Evolutionary conservation across 2,329 filamentous ascomycete genomes (phyloP).

Genomic region (Scedosporium minutisporum): DNA sequence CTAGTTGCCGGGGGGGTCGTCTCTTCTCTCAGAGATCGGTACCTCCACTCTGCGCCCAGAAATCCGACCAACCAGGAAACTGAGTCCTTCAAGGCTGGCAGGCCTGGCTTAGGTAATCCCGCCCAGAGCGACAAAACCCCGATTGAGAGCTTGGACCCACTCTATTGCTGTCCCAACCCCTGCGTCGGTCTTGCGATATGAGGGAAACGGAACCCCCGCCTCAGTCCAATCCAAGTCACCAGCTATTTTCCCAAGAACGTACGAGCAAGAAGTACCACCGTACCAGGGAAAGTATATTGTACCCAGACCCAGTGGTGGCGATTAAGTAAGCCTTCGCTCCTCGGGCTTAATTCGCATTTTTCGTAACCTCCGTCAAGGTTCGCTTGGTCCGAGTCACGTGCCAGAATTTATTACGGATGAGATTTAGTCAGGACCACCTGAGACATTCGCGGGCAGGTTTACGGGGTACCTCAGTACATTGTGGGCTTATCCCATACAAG

Average conservation of each 20-base stretch:
- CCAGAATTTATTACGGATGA: background rate
- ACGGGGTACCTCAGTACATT: background rate
- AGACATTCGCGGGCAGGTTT: background rate
- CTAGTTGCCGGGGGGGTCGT: slow-evolving; percentile 5
- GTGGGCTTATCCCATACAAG: background rate
- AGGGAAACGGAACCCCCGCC: background rate
- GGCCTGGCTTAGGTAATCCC: background rate
- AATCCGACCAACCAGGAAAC: background rate
- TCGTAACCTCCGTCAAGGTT: too few relatives aligned
- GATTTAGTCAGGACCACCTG: background rate
- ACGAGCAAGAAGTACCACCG: background rate
- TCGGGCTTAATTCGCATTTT: background rate
- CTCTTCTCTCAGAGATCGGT: background rate
- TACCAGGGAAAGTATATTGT: too few relatives aligned
- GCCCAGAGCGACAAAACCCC: background rate
- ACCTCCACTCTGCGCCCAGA: background rate
- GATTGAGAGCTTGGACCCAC: background rate
- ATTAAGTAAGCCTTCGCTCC: background rate
- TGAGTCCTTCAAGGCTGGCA: background rate
- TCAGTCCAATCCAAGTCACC: background rate
- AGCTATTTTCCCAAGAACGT: background rate
- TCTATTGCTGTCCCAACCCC: background rate
- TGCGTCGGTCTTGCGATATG: background rate
- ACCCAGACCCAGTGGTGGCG: background rate
- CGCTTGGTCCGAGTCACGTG: background rate